These are phyloP conservation scores for Mediolabrus comicus DNA, from an alignment of 108 stramenopile genomes.

Conservation along the genomic window DNA sequence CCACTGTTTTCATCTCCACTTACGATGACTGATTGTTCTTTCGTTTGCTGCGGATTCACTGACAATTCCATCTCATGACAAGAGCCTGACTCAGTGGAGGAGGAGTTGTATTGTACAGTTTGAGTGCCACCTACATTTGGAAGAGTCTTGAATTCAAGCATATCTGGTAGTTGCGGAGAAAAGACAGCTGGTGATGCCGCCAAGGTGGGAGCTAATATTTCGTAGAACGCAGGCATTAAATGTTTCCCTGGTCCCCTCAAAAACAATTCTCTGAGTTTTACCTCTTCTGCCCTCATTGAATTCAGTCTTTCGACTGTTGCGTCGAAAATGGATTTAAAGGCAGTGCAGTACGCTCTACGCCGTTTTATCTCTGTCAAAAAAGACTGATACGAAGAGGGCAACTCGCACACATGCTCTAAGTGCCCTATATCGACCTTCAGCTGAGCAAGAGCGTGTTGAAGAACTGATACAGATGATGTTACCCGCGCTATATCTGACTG, in stretches of 20 bases:
- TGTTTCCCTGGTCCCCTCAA: constrained; percentile 76
- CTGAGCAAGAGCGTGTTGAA: constrained; percentile 66
- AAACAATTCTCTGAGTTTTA: constrained; percentile 77
- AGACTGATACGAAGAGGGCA: constrained; percentile 64
- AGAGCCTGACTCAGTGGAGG: constrained; percentile 6
- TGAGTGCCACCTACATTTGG: constrained; percentile 57
- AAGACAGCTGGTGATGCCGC: constrained; percentile 83
- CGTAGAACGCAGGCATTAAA: constrained; percentile 86
- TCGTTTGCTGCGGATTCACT: background rate
- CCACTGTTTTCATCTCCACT: constrained; percentile 74
- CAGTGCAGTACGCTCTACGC: constrained; percentile 73
- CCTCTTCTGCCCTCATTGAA: constrained; percentile 77
- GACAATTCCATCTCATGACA: constrained; percentile 6
- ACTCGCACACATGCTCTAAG: constrained; percentile 73
- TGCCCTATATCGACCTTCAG: constrained; percentile 76
- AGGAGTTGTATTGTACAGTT: constrained; percentile 2
- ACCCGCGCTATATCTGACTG: constrained; percentile 79
- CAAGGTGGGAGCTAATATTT: constrained; percentile 81
- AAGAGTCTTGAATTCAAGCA: constrained; percentile 70
- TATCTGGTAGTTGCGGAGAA: constrained; percentile 74
- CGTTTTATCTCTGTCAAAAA: constrained; percentile 71
- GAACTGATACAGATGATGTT: constrained; percentile 62
- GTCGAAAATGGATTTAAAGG: constrained; percentile 55
- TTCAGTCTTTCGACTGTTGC: constrained; percentile 65
- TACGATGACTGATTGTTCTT: constrained; percentile 65